Evolutionary conservation across 1,284 basidiomycete species (phyloP), one percentile per base, ranked within the genome.

Genomic region (Trichosporon sp.): DNA sequence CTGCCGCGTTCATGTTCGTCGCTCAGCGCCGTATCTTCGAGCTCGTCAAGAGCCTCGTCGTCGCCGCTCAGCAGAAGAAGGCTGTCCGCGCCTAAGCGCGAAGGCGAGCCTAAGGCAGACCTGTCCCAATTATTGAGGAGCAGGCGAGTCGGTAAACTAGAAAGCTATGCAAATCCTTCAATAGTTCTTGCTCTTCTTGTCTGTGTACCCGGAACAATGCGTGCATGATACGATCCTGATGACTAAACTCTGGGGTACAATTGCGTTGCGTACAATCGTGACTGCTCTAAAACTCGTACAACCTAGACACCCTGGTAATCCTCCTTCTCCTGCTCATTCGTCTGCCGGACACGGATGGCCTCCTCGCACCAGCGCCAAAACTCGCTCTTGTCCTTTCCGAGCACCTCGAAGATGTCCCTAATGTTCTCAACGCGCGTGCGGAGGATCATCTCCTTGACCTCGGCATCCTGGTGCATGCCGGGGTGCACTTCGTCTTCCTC

Each of bases 1-100:
- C 93, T 4, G 94, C 94, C 14, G 92, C 93, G 11, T 93, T 96
- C 77, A 86, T 96, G 75, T 96, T 96, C 78, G 91, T 90, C 16
- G 89, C 91, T 8, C 93, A 96, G 83, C 87, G 90, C 76, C 87
- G 92, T 73, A 84, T 86, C 70, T 86, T 84, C 76, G 85, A 85
- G 72, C 72, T 79, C 11, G 83, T 84, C 77, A 84, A 83, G 76
- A 72, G 75, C 69, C 79, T 83, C 46, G 63, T 78, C 46, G 16
- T 74, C 14, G 48, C 74, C 16, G 74, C 76, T 16, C 76, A 77
- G 59, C 70, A 67, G 64, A 70, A 68, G 67, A 75, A 73, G 67
- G 71, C 66, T 12, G 31, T 59, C n/a, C 54, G 56, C 2, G 67
- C 68, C 2, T 48, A 48, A 63, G 40, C 59, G 51, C 1, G 66